Percentiles rank a stretch among this genome's conserved stretches.
Conservation (phyloP, 108 stramenopile genomes). For the Nitzschia inconspicua region DNA sequence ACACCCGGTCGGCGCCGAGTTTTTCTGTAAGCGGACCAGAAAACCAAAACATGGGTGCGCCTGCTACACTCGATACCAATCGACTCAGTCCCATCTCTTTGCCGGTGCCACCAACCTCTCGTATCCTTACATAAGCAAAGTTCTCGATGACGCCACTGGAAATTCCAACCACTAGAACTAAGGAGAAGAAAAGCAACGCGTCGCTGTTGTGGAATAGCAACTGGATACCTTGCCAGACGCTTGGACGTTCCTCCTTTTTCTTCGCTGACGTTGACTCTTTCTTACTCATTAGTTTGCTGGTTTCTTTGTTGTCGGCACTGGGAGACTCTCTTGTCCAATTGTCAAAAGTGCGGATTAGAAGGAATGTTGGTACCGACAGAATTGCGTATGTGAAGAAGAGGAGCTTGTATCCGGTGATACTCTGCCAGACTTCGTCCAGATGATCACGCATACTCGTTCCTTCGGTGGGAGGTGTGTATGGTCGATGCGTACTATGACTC, state of each 20-base stretch:
- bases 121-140: constrained; percentile 93
- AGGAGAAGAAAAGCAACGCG: constrained; percentile 84
- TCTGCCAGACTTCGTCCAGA: constrained; percentile 38
- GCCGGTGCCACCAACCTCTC: constrained; percentile 88
- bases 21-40: constrained; percentile 74
- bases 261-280: constrained; percentile 10
- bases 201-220: constrained; percentile 81
- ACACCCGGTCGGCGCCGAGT: constrained; percentile 82
- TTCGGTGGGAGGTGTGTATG: constrained; percentile 1
- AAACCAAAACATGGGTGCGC: constrained; percentile 89
- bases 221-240: constrained; percentile 64
- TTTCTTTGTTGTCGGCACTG: background rate
- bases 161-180: constrained; percentile 84
- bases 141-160: constrained; percentile 94
- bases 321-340: constrained; percentile 37
- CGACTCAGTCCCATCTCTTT: constrained; percentile 87
- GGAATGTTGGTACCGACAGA: constrained; percentile 65
- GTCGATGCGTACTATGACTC: constrained; percentile 27
- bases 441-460: constrained; percentile 15
- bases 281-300: background rate
- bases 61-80: constrained; percentile 82
- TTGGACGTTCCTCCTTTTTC: constrained; percentile 14
- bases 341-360: constrained; percentile 65
- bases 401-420: constrained; percentile 70
- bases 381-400: constrained; percentile 67